These are phyloP conservation scores for Starmerella lactis-condensi DNA, from an alignment of 805 yeast species.

Conservation along the genomic window DNA sequence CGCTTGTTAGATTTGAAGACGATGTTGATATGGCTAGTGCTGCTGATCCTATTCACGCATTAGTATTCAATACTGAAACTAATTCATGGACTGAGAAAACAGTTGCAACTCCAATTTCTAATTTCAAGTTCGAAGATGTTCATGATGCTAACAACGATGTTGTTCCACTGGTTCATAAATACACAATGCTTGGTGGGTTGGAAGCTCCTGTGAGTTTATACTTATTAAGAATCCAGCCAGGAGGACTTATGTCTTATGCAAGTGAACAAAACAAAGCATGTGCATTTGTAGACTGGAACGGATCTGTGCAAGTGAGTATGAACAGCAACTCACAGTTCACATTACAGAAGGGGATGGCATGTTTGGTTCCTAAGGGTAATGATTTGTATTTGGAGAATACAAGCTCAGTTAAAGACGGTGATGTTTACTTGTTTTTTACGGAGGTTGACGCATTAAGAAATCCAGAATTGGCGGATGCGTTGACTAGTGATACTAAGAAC, in stretches of 20 bases:
- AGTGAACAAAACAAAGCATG: conserved; percentile 11
- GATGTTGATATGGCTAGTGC: conserved; percentile 3
- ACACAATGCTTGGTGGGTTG: conserved; percentile 5
- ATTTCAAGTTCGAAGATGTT: conserved; percentile 6
- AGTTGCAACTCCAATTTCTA: conserved; percentile 11
- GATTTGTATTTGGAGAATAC: conserved; percentile 12
- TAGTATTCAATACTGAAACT: conserved; percentile 7
- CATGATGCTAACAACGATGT: conserved; percentile 3
- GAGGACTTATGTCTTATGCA: conserved; percentile 7
- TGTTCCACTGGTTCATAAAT: conserved; percentile 6
- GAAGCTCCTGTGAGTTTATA: conserved; percentile 7
- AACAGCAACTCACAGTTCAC: conserved; percentile 9
- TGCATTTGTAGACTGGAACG: conserved; percentile 14
- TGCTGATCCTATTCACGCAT: conserved; percentile 4
- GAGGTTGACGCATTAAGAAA: conserved; percentile 8
- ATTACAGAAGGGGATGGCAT: conserved; percentile 12
- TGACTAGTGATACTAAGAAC: conserved; percentile 9
- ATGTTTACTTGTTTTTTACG: conserved; percentile 7
- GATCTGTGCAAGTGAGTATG: conserved; percentile 8
- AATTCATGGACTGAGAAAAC: conserved; percentile 8
- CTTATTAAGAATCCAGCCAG: conserved; percentile 9
- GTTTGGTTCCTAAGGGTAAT: conserved; percentile 14
- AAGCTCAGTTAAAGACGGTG: conserved; percentile 2
- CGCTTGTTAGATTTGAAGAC: conserved; percentile 2
- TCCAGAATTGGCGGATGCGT: conserved; percentile 10